Evolutionary conservation across 1,139 yeast species (phyloP).

Genomic region (Suhomyces maxii): DNA sequence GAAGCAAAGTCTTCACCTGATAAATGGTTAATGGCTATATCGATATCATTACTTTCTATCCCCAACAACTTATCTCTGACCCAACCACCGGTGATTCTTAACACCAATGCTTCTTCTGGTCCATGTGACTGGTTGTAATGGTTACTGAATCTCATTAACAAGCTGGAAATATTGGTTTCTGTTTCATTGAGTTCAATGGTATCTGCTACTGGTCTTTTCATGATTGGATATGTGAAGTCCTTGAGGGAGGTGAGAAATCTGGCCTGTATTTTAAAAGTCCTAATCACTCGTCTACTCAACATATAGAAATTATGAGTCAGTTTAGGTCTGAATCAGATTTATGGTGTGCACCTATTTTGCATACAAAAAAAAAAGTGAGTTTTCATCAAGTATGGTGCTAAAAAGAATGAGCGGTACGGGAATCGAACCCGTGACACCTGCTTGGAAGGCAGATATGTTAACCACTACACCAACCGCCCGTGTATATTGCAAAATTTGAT

Average conservation of each 20-base stretch:
- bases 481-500: not conserved
- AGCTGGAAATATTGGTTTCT: constrained; percentile 47
- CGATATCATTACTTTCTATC: constrained; percentile 78
- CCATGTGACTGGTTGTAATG: constrained; percentile 28
- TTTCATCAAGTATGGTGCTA: not conserved
- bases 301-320: not conserved
- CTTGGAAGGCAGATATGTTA: constrained; percentile 72
- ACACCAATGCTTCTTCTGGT: constrained; percentile 30
- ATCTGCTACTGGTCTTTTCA: constrained; percentile 8
- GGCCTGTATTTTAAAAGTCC: not conserved
- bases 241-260: not conserved
- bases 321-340: not conserved
- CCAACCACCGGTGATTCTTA: constrained; percentile 98
- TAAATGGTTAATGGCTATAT: constrained; percentile 80
- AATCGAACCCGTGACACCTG: constrained; percentile 82
- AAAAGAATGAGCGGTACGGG: constrained; percentile 68
- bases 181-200: constrained; percentile 42
- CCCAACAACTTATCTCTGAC: constrained; percentile 92
- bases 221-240: not conserved
- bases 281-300: not conserved
- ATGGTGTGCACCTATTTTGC: no score
- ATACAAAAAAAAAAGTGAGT: not conserved
- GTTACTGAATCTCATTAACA: constrained; percentile 47
- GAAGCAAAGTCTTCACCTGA: constrained; percentile 87
- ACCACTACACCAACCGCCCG: constrained; percentile 57